These are phyloP conservation scores for Aspergillus ibericus DNA, from an alignment of 2,329 filamentous ascomycete species.

Conservation along the genomic window DNA sequence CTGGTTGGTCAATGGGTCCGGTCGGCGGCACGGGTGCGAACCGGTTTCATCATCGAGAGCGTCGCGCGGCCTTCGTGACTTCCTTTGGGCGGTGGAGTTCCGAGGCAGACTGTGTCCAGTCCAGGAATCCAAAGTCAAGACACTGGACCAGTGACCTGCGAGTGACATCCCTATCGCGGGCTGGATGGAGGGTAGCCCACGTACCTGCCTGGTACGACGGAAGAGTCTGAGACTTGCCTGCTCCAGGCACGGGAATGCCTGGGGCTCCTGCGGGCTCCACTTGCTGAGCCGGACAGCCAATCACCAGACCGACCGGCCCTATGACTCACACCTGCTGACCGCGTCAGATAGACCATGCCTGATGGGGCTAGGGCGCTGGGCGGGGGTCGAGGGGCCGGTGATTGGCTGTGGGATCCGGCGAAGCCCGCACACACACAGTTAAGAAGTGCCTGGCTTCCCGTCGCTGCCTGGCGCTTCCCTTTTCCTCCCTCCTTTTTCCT, in stretches of 20 bases:
- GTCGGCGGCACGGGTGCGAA: conserved; percentile 2
- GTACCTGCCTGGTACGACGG: not conserved
- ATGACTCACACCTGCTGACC: conserved; percentile 43
- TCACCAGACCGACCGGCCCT: conserved; percentile 13
- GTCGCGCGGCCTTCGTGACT: not conserved
- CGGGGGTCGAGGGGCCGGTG: conserved; percentile 17
- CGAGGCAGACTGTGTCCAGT: not conserved
- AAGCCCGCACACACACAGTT: conserved; percentile 27
- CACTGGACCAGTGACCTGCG: not conserved
- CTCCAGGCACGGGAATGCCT: conserved; percentile 14
- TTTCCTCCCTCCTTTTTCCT: conserved; percentile 16
- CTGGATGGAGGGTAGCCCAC: not conserved
- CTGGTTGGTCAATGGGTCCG: conserved; percentile 15
- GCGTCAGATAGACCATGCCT: conserved; percentile 5
- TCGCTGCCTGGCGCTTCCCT: conserved; percentile 36
- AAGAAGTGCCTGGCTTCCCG: conserved; percentile 43
- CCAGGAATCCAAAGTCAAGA: not conserved
- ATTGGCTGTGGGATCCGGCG: conserved; percentile 26
- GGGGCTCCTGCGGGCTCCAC: conserved; percentile 13
- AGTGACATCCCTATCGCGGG: not conserved
- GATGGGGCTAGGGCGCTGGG: conserved; percentile 10
- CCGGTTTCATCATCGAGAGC: conserved; percentile 9
- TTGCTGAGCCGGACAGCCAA: conserved; percentile 23
- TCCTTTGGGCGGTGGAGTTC: not conserved
- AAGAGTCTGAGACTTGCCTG: not conserved